Evolutionary conservation across 73 alveolate species (phyloP).

Genomic region (Tetrahymena borealis): DNA sequence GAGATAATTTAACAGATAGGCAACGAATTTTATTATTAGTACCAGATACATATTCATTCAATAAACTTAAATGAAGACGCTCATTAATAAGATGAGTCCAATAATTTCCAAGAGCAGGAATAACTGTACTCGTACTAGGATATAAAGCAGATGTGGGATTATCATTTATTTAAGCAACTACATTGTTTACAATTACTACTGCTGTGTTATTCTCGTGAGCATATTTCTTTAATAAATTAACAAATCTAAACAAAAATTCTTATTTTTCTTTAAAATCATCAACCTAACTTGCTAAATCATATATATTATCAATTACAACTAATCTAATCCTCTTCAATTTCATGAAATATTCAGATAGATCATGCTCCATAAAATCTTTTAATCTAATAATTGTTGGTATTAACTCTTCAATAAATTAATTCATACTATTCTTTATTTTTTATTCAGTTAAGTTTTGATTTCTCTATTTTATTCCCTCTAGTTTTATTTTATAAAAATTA

Average conservation of each 20-base stretch:
- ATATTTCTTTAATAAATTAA: neutral
- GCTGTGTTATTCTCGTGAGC: neutral
- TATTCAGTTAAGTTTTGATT: neutral
- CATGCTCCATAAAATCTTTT: neutral
- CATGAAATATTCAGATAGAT: neutral
- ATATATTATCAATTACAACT: neutral
- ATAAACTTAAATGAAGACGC: neutral
- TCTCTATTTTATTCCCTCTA: neutral
- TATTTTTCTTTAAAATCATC: neutral
- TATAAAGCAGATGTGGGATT: neutral
- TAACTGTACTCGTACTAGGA: neutral
- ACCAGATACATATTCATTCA: neutral
- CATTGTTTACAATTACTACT: neutral
- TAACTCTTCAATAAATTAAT: neutral
- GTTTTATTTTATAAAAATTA: neutral
- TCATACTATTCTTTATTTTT: neutral
- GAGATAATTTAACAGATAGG: neutral
- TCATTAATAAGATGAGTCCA: neutral
- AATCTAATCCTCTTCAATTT: neutral
- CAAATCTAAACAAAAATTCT: neutral
- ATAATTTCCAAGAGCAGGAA: neutral
- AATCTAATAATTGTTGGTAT: neutral
- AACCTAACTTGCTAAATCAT: neutral
- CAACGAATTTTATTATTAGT: neutral
- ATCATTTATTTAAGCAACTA: neutral